phyloP scores from a whole-genome alignment of 2,329 filamentous ascomycete genomes.

The Pestalotiopsis fici region DNA sequence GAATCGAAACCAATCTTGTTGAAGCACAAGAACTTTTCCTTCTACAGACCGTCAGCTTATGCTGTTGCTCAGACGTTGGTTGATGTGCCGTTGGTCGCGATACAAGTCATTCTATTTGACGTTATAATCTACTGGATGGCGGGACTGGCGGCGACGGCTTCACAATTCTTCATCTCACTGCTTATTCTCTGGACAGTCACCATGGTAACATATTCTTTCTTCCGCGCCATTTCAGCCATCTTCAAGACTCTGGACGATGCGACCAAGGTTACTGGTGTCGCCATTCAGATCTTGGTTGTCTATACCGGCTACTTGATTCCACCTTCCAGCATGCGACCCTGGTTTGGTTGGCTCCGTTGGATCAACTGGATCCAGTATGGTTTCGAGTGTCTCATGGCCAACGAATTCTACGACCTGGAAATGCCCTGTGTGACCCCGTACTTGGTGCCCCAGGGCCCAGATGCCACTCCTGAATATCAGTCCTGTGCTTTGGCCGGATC shows the following conservation, averaged over 20 bases:
- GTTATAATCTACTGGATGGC: slow-evolving; percentile 64
- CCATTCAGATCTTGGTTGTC: slow-evolving; percentile 23
- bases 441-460: slow-evolving; percentile 52
- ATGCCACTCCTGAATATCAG: slow-evolving; percentile 44
- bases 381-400: slow-evolving; percentile 63
- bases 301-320: slow-evolving; percentile 41
- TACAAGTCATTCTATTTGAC: slow-evolving; percentile 61
- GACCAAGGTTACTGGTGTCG: slow-evolving; percentile 24
- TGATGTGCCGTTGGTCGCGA: slow-evolving; percentile 55
- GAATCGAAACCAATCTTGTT: slow-evolving; percentile 62
- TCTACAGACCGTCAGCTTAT: slow-evolving; percentile 63
- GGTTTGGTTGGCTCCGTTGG: slow-evolving; percentile 56
- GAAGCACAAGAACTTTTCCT: slow-evolving; percentile 70
- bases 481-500: slow-evolving; percentile 61
- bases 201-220: slow-evolving; percentile 56
- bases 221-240: slow-evolving; percentile 49
- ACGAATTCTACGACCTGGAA: slow-evolving; percentile 59
- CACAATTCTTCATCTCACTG: slow-evolving; percentile 63
- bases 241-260: slow-evolving; percentile 49
- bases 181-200: slow-evolving; percentile 55
- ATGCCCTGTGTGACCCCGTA: slow-evolving; percentile 56
- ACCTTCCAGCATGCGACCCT: slow-evolving; percentile 53
- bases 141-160: slow-evolving; percentile 53
- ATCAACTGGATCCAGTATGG: slow-evolving; percentile 65
- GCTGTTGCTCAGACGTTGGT: slow-evolving; percentile 36